Conservation (phyloP, 495 filamentous ascomycete genomes). For the Trichoderma orchidacearum region DNA sequence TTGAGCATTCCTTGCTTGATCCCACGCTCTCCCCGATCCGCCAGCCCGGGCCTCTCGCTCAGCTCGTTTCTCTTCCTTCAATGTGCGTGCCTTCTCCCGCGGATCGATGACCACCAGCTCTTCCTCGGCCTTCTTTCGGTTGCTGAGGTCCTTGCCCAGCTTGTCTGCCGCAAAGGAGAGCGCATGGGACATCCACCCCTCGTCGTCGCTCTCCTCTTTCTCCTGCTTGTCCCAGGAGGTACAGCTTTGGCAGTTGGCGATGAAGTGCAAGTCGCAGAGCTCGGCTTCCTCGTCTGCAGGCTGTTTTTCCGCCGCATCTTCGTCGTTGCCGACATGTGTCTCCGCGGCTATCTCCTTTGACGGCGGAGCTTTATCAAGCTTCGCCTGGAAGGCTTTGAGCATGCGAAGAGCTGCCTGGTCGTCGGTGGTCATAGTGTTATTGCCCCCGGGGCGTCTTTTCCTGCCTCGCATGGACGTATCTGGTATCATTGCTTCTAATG, state of each 20-base stretch:
- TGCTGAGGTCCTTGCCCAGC: slow-evolving; percentile 80
- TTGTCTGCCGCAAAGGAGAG: slow-evolving; percentile 81
- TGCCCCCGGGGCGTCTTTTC: slow-evolving; percentile 50
- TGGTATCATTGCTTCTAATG: slow-evolving; percentile 75
- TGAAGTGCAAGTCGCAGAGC: slow-evolving; percentile 85
- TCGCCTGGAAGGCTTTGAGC: slow-evolving; percentile 64
- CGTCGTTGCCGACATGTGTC: slow-evolving; percentile 11
- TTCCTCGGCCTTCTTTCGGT: slow-evolving; percentile 76
- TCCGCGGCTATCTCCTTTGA: slow-evolving; percentile 26
- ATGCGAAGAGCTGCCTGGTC: slow-evolving; percentile 53
- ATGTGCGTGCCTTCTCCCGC: slow-evolving; percentile 63
- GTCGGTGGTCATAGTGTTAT: slow-evolving; percentile 20
- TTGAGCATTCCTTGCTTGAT: slow-evolving; percentile 34
- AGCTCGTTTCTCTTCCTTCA: slow-evolving; percentile 47
- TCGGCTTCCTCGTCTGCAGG: slow-evolving; percentile 53
- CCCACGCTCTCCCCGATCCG: slow-evolving; percentile 39
- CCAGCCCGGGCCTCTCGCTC: slow-evolving; percentile 35
- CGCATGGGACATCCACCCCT: slow-evolving; percentile 53
- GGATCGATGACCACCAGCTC: slow-evolving; percentile 94
- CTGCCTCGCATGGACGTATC: slow-evolving; percentile 65
- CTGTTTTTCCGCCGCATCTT: slow-evolving; percentile 14
- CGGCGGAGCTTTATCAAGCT: slow-evolving; percentile 49
- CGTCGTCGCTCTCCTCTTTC: slow-evolving; percentile 49
- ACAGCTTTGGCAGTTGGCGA: slow-evolving; percentile 86
- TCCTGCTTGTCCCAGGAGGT: slow-evolving; percentile 55